Conservation (phyloP, 2,329 filamentous ascomycete genomes). For the Penicillium paneum region DNA sequence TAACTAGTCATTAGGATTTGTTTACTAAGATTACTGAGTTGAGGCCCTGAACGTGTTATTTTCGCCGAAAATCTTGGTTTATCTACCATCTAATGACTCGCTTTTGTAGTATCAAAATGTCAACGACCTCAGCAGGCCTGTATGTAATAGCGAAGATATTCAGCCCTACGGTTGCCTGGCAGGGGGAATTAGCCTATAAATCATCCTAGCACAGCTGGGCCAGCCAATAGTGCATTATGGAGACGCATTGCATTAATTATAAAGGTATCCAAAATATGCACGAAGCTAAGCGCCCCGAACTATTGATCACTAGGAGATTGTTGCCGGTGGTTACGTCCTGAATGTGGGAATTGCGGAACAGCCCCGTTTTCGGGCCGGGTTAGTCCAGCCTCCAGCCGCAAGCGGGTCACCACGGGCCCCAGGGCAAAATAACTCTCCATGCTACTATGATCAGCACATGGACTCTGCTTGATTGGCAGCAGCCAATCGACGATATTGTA, state of each 20-base stretch:
- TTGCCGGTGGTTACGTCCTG: conserved; percentile 1
- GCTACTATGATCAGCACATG: conserved; percentile 67
- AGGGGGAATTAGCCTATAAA: not conserved
- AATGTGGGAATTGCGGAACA: not conserved
- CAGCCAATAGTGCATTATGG: not conserved
- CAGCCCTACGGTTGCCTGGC: not conserved
- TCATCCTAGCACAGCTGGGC: not conserved
- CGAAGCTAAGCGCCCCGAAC: not conserved
- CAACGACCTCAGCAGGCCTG: not conserved
- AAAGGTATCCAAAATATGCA: not conserved
- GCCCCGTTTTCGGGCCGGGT: conserved; percentile 9
- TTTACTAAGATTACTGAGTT: not conserved
- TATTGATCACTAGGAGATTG: not conserved
- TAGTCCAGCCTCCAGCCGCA: conserved; percentile 51
- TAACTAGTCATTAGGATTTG: not conserved
- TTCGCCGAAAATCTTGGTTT: not conserved
- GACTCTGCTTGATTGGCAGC: conserved; percentile 70
- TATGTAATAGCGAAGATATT: not conserved
- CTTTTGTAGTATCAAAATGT: not conserved
- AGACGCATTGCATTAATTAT: conserved; percentile 1
- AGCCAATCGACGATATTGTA: conserved; percentile 70
- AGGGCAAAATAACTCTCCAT: conserved; percentile 66
- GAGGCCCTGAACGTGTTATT: not conserved
- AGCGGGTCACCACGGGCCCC: conserved; percentile 58
- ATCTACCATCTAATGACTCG: not conserved